phyloP scores from a whole-genome alignment of 2,329 filamentous ascomycete species.

The Fusarium lateritium region DNA sequence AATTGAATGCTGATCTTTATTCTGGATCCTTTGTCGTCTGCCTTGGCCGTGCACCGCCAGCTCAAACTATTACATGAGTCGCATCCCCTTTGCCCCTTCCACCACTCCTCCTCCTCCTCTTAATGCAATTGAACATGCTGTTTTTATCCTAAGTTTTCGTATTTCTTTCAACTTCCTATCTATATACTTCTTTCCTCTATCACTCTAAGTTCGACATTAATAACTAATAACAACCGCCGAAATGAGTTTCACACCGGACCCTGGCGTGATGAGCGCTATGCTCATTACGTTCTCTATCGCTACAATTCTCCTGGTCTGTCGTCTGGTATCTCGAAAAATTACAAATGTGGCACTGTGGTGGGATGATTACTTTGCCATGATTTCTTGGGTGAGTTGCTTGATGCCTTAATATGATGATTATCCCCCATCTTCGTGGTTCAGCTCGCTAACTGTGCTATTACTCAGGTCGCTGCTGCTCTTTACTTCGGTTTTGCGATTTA shows the following conservation, averaged over 20 bases:
- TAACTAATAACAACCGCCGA: background rate
- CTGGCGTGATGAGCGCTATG: slow-evolving; percentile 30
- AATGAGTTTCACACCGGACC: slow-evolving; percentile 19
- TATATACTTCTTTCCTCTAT: background rate
- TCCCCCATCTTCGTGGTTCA: background rate
- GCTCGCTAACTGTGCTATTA: background rate
- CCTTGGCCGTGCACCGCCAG: no score
- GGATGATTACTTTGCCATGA: slow-evolving; percentile 30
- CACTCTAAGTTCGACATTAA: background rate
- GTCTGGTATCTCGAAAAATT: slow-evolving; percentile 30
- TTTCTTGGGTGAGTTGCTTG: slow-evolving; percentile 28
- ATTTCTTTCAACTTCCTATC: no score
- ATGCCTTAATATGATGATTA: background rate
- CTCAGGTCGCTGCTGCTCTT: slow-evolving; percentile 17
- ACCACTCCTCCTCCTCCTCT: no score
- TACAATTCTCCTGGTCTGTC: slow-evolving; percentile 19
- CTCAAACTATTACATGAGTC: no score
- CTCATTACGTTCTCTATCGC: slow-evolving; percentile 31
- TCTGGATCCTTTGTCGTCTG: no score
- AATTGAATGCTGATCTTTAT: no score
- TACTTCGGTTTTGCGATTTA: slow-evolving; percentile 35
- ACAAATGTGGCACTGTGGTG: slow-evolving; percentile 30
- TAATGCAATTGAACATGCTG: no score
- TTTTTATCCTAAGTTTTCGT: no score
- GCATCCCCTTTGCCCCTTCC: no score